Conservation (phyloP, 495 filamentous ascomycete species). For the Podospora bellae-mahoneyi region DNA sequence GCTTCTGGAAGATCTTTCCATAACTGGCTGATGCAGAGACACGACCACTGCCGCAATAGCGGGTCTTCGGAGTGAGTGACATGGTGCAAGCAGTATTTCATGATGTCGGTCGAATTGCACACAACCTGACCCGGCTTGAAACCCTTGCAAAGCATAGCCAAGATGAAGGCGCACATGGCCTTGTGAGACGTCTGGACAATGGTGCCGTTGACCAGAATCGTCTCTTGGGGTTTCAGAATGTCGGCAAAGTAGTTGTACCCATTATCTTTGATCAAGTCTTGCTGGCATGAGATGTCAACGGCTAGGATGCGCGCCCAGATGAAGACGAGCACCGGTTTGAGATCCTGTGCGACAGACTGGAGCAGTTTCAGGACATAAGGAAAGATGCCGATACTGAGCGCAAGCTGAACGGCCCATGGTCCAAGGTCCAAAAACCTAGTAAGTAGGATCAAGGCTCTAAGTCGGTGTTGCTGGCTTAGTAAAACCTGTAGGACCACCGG, state of each 20-base stretch:
- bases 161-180: slow-evolving; percentile 98
- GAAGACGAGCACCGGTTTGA: slow-evolving; percentile 99
- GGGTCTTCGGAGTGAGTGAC: slow-evolving; percentile 82
- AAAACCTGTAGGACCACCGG: slow-evolving; percentile 95
- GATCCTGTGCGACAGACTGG: slow-evolving; percentile 88
- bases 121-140: slow-evolving; percentile 88
- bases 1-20: slow-evolving; percentile 89
- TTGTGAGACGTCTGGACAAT: slow-evolving; percentile 86
- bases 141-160: slow-evolving; percentile 93
- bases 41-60: slow-evolving; percentile 91
- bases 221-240: slow-evolving; percentile 78
- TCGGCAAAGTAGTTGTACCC: slow-evolving; percentile 94
- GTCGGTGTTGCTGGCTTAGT: slow-evolving; percentile 87
- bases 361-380: slow-evolving; percentile 95
- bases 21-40: slow-evolving; percentile 90
- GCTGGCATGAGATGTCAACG: slow-evolving; percentile 88
- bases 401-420: slow-evolving; percentile 95
- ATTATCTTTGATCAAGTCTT: slow-evolving; percentile 90
- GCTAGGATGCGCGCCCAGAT: slow-evolving; percentile 98
- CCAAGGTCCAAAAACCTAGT: slow-evolving; percentile 93
- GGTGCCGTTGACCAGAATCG: slow-evolving; percentile 78
- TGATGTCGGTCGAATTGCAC: slow-evolving; percentile 78
- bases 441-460: slow-evolving; percentile 88
- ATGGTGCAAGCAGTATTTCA: slow-evolving; percentile 77
- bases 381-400: slow-evolving; percentile 96